A percentile compares a stretch with the other conserved stretches of the same genome.
Conservation (phyloP, 2,329 filamentous ascomycete species). For the Orbilia oligospora region DNA sequence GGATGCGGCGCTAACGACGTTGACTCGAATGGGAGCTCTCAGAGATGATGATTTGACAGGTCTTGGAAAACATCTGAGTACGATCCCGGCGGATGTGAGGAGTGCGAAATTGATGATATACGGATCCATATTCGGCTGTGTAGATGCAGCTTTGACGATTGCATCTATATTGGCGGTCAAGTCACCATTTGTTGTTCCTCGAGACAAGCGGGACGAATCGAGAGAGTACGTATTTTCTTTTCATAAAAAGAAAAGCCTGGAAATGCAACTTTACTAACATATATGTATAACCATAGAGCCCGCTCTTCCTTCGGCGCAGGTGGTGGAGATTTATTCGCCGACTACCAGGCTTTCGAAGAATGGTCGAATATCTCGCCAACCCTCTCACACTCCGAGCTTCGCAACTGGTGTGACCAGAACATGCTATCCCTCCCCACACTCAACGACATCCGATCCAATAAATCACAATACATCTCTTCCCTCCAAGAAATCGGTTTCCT, state of each 20-base stretch:
- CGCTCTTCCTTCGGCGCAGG: conserved; percentile 80
- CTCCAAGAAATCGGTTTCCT: conserved; percentile 89
- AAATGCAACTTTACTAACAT: not conserved
- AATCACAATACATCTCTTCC: conserved; percentile 86
- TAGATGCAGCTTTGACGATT: conserved; percentile 89
- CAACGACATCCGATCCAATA: conserved; percentile 87
- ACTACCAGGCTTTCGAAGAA: conserved; percentile 84
- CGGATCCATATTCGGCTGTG: conserved; percentile 90
- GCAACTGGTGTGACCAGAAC: conserved; percentile 85
- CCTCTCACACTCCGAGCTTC: conserved; percentile 70
- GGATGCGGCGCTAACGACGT: conserved; percentile 82
- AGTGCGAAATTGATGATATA: conserved; percentile 97
- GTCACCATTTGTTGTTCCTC: conserved; percentile 87
- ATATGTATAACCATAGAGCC: conserved; percentile 67
- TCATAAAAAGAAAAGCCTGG: not conserved
- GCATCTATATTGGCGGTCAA: conserved; percentile 91
- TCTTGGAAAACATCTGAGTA: conserved; percentile 85
- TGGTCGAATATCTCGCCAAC: conserved; percentile 75
- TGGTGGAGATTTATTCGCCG: conserved; percentile 90
- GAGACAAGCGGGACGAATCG: conserved; percentile 85
- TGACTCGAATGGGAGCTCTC: conserved; percentile 88
- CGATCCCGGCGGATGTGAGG: conserved; percentile 92
- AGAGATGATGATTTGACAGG: conserved; percentile 89
- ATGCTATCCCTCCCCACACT: conserved; percentile 88
- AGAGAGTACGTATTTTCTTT: conserved; percentile 70